Evolutionary conservation across 257 asterid genomes (phyloP).

Genomic region (Solanum raphanifolium): DNA sequence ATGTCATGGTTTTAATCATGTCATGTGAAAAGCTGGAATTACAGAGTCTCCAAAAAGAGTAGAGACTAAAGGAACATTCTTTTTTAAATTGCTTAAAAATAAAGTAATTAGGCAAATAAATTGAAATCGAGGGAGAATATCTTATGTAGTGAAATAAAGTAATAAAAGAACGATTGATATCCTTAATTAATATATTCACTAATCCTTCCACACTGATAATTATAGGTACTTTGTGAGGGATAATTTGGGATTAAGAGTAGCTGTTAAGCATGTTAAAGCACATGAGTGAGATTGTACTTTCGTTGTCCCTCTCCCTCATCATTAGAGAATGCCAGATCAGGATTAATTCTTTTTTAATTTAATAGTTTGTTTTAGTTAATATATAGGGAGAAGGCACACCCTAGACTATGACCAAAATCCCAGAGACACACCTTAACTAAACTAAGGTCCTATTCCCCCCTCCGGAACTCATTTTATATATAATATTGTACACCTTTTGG

Average conservation of each 20-base stretch:
- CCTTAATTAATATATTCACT: not conserved
- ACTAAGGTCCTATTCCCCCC: no score
- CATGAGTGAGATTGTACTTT: constrained; percentile 2
- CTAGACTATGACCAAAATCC: no score
- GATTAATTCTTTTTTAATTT: not conserved
- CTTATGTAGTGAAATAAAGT: no score
- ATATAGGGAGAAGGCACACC: no score
- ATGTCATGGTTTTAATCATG: no score
- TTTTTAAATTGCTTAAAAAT: not conserved
- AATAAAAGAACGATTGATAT: not conserved
- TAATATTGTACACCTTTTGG: no score
- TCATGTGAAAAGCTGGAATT: no score
- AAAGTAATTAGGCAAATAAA: not conserved
- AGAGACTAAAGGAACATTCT: no score
- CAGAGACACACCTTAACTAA: no score
- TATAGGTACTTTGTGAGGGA: not conserved
- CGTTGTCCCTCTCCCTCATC: not conserved
- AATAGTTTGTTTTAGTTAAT: not conserved
- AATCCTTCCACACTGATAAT: not conserved
- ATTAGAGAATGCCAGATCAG: constrained; percentile 1
- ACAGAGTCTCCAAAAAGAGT: no score
- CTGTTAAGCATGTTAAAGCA: constrained; percentile 14
- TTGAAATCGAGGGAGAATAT: not conserved
- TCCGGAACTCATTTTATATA: no score
- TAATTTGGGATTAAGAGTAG: not conserved